Evolutionary conservation across 202 grass and related monocot species (phyloP).

Genomic region (Saccharum hybrid): DNA sequence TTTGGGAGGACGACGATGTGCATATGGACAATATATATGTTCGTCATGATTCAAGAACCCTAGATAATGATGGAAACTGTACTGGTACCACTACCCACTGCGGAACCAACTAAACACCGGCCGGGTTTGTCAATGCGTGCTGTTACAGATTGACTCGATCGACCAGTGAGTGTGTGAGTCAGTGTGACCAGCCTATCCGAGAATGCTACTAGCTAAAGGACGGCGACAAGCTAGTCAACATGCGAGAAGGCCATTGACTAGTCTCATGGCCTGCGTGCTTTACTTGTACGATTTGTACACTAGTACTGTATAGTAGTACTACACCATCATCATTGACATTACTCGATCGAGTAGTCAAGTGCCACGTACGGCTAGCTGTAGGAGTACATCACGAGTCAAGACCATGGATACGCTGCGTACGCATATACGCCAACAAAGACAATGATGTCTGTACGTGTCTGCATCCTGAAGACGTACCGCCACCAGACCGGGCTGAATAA

Average conservation of each 20-base stretch:
- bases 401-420: not conserved
- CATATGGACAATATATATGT: not conserved
- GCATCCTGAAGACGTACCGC: not conserved
- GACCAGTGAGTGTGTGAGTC: not conserved
- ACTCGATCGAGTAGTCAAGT: not conserved
- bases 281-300: no score
- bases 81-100: not conserved
- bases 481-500: not conserved
- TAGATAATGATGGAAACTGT: not conserved
- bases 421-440: no score
- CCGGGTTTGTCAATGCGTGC: conserved; percentile 27
- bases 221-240: not conserved
- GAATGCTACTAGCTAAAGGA: not conserved
- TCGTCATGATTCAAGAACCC: not conserved
- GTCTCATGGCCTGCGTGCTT: no score
- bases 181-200: not conserved
- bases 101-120: not conserved
- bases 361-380: not conserved
- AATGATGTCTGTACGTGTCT: not conserved
- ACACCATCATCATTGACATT: not conserved
- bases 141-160: not conserved
- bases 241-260: no score
- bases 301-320: no score
- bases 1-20: no score
- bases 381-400: not conserved